A percentile compares a stretch with the other conserved stretches of the same genome.
phyloP scores from a whole-genome alignment of 31 red algal species.

The Odonthalia washingtoniensis region DNA sequence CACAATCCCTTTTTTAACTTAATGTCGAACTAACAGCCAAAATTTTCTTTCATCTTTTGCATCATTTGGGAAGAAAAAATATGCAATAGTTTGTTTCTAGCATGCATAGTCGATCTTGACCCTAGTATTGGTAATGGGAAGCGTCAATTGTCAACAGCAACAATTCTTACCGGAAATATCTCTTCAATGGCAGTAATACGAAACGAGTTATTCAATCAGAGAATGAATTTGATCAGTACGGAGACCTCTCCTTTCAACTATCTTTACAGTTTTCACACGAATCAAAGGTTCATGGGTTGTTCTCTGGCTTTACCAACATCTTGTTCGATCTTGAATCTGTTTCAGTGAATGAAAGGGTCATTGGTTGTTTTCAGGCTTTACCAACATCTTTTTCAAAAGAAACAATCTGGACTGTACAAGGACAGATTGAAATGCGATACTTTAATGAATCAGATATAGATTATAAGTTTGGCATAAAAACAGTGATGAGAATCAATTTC shows the following conservation, averaged over 20 bases:
- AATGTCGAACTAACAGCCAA: no score
- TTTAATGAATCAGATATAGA: no score
- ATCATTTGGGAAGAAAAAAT: no score
- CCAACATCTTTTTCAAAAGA: neutral
- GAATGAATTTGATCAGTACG: no score
- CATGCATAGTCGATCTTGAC: neutral
- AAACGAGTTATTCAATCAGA: neutral
- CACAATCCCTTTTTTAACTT: no score
- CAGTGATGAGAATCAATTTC: neutral
- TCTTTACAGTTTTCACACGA: no score
- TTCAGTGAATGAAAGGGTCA: neutral
- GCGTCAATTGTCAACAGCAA: neutral
- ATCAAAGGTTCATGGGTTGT: neutral
- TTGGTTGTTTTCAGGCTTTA: neutral
- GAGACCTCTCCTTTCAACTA: no score
- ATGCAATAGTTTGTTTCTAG: no score
- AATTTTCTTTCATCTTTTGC: no score
- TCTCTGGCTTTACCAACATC: neutral
- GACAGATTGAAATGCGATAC: no score
- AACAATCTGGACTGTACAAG: neutral
- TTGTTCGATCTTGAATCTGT: neutral
- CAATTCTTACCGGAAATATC: neutral
- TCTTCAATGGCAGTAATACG: neutral
- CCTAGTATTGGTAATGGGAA: neutral
- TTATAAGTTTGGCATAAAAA: no score